phyloP scores from a whole-genome alignment of 441 rosid genomes.

The Capsella rubella region DNA sequence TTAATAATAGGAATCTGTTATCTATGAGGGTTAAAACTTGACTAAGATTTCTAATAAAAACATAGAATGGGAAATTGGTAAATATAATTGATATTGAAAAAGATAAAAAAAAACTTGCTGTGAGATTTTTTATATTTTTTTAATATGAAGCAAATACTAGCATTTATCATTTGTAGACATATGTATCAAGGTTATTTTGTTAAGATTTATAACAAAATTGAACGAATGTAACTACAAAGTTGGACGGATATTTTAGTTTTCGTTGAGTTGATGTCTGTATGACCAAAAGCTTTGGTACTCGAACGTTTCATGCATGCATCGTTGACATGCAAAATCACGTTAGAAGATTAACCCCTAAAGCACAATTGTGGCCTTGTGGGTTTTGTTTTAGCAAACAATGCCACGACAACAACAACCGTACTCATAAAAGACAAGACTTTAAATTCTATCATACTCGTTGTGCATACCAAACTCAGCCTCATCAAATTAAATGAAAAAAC shows the following conservation, averaged over 20 bases:
- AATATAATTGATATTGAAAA: too few species aligned
- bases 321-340: not conserved
- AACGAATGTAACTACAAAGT: not conserved
- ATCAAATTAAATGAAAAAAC: slow-evolving; percentile 9
- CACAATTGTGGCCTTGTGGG: not conserved
- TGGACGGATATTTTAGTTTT: not conserved
- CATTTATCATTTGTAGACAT: too few species aligned
- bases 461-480: slow-evolving; percentile 31
- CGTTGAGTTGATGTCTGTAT: too few species aligned
- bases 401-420: not conserved
- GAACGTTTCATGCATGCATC: not conserved
- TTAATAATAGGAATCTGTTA: not conserved
- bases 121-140: too few species aligned
- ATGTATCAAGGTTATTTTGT: not conserved
- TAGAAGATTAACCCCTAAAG: not conserved
- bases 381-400: not conserved
- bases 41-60: not conserved
- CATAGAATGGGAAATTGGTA: not conserved
- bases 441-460: not conserved
- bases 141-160: too few species aligned
- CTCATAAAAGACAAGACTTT: not conserved
- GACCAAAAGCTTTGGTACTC: not conserved
- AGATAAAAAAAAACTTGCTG: too few species aligned
- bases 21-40: not conserved
- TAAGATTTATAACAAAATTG: not conserved